Conservation (phyloP, 371 early-diverging fungal species). For the Rhizopus arrhizus region DNA sequence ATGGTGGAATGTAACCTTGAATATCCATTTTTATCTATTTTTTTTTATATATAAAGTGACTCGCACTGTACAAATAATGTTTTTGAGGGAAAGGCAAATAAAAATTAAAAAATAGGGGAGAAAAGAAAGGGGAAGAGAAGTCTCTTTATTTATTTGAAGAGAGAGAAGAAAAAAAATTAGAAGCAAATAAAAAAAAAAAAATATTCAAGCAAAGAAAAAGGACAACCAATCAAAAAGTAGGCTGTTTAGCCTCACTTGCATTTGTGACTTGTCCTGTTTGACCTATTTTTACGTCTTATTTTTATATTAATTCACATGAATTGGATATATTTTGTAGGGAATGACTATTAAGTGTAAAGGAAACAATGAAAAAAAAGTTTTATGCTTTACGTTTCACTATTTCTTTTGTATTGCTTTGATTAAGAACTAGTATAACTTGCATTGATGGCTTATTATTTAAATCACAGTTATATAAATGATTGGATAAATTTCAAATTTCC, state of each 20-base stretch:
- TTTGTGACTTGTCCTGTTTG: conserved; percentile 4
- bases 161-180: conserved; percentile 5
- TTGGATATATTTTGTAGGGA: no score
- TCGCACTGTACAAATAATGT: background rate
- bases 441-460: conserved; percentile 33
- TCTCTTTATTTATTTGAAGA: no score
- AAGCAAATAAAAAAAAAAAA: conserved; percentile 16
- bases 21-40: conserved; percentile 19
- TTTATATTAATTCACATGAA: no score
- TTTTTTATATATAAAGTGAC: conserved; percentile 4
- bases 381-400: background rate
- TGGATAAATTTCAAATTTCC: conserved; percentile 23
- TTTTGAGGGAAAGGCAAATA: no score
- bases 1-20: conserved; percentile 24
- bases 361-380: no score
- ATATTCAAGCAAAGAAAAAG: conserved; percentile 21
- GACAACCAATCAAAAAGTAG: conserved; percentile 24
- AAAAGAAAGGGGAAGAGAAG: background rate
- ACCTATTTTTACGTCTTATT: background rate
- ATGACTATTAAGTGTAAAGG: background rate
- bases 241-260: background rate
- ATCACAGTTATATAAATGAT: conserved; percentile 11
- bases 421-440: conserved; percentile 1
- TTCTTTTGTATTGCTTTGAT: background rate
- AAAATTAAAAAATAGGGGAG: background rate